Base-by-base conservation (phyloP, 2,329 filamentous ascomycete genomes). In the Pseudogymnoascus sp. region DNA sequence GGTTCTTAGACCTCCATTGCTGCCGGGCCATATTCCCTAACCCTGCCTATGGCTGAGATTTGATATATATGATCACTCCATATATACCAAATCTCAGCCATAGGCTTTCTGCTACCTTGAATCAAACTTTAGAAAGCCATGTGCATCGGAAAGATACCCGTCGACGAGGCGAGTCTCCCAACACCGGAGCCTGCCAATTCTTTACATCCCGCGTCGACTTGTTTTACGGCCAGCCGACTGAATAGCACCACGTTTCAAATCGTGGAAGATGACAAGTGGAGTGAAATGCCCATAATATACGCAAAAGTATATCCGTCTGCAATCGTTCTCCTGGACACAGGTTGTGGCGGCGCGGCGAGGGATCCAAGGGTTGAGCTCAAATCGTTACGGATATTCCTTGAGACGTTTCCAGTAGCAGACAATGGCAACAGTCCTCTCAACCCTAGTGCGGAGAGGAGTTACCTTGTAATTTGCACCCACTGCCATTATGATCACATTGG, bases 221-320 rank as follows among this genome's bases (percentile, higher is more conserved):
- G 68, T 28, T 78, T 78, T 65, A 66, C 69, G n/a, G 69, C 68
- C 47, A 65, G 63, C 18, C 69, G 70, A 6, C 65, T 79, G 22
- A 80, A 79, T 63, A 6, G 36, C 2, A 71, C 77, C 1, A 79
- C 78, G 0, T 79, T 79, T 63, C 67, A 76, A 7, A 70, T 80
- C 20, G 66, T 71, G 14, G 77, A 80, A 65, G 71, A 76, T 61
- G 78, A 80, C 66, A 68, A 67, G 28, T 79, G 72, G 64, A 63
- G 65, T 57, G 77, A 79, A 63, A 70, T 72, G 36, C 78, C 78
- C 2, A 70, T 76, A 62, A 78, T 80, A n/a, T 80, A 79, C 63
- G 73, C 72, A 57, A 79, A 79, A 63, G 38, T 77, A 2, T 75
- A 73, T 62, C 69, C 70, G 4, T 63, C 70, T 0, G 62, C 74